phyloP scores from a whole-genome alignment of 192 early-diverging fungal species.

The Geranomyces michiganensis region DNA sequence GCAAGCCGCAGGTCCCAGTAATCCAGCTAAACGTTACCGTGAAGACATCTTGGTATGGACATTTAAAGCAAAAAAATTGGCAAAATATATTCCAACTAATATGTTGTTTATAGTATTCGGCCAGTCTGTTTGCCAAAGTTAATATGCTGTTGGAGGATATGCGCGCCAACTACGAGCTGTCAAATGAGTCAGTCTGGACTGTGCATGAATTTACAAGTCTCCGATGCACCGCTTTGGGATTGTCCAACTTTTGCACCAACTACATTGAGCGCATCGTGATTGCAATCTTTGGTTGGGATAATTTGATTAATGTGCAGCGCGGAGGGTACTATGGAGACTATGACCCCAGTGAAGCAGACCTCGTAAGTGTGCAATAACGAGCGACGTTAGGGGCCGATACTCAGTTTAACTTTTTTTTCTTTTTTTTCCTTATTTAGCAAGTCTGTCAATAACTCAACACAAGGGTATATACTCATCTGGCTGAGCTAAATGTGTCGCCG shows the following conservation, averaged over 20 bases:
- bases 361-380: conserved; percentile 4
- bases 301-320: conserved; percentile 21
- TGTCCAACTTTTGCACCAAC: background rate
- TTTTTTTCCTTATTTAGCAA: background rate
- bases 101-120: no score
- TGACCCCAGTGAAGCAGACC: background rate
- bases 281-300: conserved; percentile 16
- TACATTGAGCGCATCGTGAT: conserved; percentile 18
- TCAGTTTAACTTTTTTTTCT: no score
- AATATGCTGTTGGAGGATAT: background rate
- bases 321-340: conserved; percentile 23
- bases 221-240: background rate
- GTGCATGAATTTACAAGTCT: background rate
- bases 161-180: background rate
- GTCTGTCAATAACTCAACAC: background rate
- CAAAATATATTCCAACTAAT: no score
- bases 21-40: background rate
- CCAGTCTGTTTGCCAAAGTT: conserved; percentile 14
- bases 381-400: background rate
- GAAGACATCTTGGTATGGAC: no score
- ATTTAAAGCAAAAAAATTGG: no score
- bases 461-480: background rate
- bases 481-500: no score
- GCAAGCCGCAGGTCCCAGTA: background rate
- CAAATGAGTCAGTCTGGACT: background rate